Base-by-base conservation (phyloP, 108 stramenopile species). In the Epithemia pelagica region DNA sequence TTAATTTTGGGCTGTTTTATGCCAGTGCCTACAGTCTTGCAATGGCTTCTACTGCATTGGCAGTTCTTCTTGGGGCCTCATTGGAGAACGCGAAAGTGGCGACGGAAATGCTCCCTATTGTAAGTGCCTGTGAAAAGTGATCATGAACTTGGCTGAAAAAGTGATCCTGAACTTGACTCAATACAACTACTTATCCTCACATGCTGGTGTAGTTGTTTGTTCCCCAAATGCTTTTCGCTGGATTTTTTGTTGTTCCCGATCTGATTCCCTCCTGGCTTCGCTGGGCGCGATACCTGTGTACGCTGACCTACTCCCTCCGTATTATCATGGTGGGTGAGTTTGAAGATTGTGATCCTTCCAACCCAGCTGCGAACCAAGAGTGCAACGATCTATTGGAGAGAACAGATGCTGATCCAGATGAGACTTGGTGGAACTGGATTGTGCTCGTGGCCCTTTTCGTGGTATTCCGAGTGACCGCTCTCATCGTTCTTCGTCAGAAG, bases 281-380 rank as follows among this genome's bases (percentile, higher is more conserved):
- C 53, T 90, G 92, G 92, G 74, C 86, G 24, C 84, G 81, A 61
- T 94, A 87, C 65, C 72, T 91, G 15, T 89, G 85, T 61, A 68
- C 87, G 0, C 54, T 94, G 52, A 84, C 79, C n/a, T 84, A 80
- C 32, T 75, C 74, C 2, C 65, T 80, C 1, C 70, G 79, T 3
- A 68, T 88, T 27, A 70, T 77, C 15, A 32, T 83, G 27, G 64
- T 77, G 15, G 75, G 32, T 8, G 87, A 90, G 61, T 93, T 93
- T 70, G 71, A 77, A 1, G 52, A 61, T 28, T 57, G 80, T 21
- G 75, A 80, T 67, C 68, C 72, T 37, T 70, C 62, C 18, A 62
- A 62, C 5, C 59, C 33, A 56, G 30, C 54, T 25, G 71, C 71
- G 2, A 76, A 82, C 31, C 28, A 73, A 25, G 27, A 66, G 0